phyloP scores from a whole-genome alignment of 768 basidiomycete genomes.

The Candolleomyces efflorescens region DNA sequence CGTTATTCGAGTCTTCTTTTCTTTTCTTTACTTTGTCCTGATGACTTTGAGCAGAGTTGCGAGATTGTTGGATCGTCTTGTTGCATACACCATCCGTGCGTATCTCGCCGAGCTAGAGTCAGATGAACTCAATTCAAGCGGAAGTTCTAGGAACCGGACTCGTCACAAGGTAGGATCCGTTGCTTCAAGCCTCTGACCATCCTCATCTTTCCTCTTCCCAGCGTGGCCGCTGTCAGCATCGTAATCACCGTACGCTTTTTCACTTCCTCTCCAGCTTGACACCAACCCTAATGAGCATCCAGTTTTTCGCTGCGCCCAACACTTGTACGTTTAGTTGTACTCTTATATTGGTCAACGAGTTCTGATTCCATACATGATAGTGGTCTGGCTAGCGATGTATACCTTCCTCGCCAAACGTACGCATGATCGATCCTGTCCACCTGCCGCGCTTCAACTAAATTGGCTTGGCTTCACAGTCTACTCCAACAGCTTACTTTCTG shows the following conservation, averaged over 20 bases:
- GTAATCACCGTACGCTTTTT: not conserved
- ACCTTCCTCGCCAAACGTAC: constrained; percentile 8
- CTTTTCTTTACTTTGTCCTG: too few relatives aligned
- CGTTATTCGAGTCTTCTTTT: too few relatives aligned
- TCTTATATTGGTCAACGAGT: not conserved
- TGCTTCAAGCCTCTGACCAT: not conserved
- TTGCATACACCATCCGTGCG: constrained; percentile 24
- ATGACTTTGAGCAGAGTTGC: constrained; percentile 19
- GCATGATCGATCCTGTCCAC: too few relatives aligned
- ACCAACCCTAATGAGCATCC: not conserved
- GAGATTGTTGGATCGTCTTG: constrained; percentile 21
- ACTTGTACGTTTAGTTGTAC: constrained; percentile 15
- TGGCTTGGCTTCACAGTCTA: constrained; percentile 1
- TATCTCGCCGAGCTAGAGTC: too few relatives aligned
- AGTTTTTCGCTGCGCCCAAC: constrained; percentile 17
- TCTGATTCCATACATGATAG: not conserved
- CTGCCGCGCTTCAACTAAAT: too few relatives aligned
- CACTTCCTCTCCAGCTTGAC: not conserved
- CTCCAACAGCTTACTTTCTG: constrained; percentile 4
- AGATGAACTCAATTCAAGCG: too few relatives aligned
- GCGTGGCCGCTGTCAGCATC: not conserved
- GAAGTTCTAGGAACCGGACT: constrained; percentile 12
- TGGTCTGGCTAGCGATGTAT: constrained; percentile 7
- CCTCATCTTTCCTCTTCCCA: not conserved
- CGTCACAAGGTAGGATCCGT: constrained; percentile 17